Evolutionary conservation across 192 early-diverging fungal species (phyloP), one percentile per base, ranked within the genome.

Genomic region (Coemansia sp.): DNA sequence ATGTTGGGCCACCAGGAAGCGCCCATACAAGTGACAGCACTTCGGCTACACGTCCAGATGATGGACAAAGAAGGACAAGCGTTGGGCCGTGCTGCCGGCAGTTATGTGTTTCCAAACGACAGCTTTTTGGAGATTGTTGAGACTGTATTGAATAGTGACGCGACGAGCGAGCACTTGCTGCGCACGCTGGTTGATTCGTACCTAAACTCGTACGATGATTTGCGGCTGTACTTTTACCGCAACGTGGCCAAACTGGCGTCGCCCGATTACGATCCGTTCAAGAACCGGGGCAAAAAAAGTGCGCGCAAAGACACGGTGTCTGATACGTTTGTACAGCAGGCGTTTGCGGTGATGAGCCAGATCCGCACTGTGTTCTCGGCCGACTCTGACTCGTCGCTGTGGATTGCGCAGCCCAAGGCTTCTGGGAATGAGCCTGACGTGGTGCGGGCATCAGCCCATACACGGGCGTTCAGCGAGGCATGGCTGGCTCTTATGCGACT

Each of bases 181-280:
- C 84, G 81, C 11, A 77, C 85, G 58, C 74, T 94, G 22, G 75
- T 88, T 1, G 87, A 89, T 51, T 87, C 88, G 41, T 88, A 89
- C 58, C 62, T 94, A 37, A 91, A 90, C 70, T 67, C 72, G 7
- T 94, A 92, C 73, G 92, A 92, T 65, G 96, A 98, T 67, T 70
- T 96, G 45, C 84, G 92, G 66, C 86, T 86, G 64, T 93, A 93
- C 72, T 95, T 94, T 69, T 88, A 73, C 85, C 71, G 90, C 88
- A 69, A 76, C 87, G 41, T 76, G 2, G 68, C 67, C 29, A 69
- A 65, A 49, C 70, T 82, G 10, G 71, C 67, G 22, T 64, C 75
- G 12, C 58, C 75, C n/a, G 79, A 75, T 4, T 69, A 68, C 15
- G 73, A 66, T 24, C 69, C 73, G 12, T 59, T 73, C 66, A 83